Base-by-base conservation (phyloP, 2,329 filamentous ascomycete species). In the Fusarium sp. region DNA sequence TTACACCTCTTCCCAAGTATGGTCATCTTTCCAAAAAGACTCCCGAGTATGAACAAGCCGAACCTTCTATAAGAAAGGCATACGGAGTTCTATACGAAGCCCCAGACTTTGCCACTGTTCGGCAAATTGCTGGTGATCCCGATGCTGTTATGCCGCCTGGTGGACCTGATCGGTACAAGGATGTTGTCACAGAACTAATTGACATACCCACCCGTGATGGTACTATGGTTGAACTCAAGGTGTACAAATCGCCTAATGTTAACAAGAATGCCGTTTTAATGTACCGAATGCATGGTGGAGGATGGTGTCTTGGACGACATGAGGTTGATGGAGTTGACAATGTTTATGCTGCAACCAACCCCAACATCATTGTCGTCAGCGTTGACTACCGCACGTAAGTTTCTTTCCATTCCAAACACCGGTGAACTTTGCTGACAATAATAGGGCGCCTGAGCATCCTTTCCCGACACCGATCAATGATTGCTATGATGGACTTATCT, bases 231-330 rank as follows among this genome's bases (percentile, higher is more conserved):
- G 71, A 73, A 42, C 49, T 75, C 7, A 71, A 72, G 31, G 28
- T 75, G 0, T 75, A 75, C 26, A 70, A 53, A 23, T 69, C 68
- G 0, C 55, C 26, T 0, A 61, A 63, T 6, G 63, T 65, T 2
- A 33, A 42, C 0, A 20, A 21, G 1, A 41, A 69, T 28, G 73
- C 72, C 7, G 54, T 64, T 18, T 23, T 75, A 3, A 74, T 74
- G 70, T 66, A 70, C 31, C 59, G 67, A 5, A 74, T 75, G 57
- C 73, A 75, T 11, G 74, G 74, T 8, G 72, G 72, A 60, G 72
- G 72, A 15, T 74, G 71, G 71, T 58, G 42, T 24, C 46, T 75
- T 28, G 74, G 72, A 16, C 10, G 66, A 6, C 73, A 75, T 13
- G 72, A 74, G n/a, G 46, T 64, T 5, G 73, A 75, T 24, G 74